Base-by-base conservation (phyloP, 129 eudicot species). In the Ambrosia trifida region DNA sequence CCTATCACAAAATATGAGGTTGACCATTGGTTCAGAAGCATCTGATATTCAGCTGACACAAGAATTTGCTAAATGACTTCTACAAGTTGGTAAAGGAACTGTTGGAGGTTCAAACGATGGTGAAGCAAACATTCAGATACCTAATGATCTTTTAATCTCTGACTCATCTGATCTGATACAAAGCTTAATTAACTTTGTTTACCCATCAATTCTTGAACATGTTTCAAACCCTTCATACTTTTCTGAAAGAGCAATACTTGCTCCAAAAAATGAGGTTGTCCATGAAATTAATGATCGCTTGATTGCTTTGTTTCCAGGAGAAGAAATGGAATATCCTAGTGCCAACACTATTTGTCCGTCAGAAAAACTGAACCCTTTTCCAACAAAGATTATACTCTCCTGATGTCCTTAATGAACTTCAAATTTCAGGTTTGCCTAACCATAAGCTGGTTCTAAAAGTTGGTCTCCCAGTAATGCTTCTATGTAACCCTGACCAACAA, bases 171-270 rank as follows among this genome's bases (percentile, higher is more conserved):
- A 68, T 46, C 75, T 70, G 0, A 13, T 68, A 6, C 36, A n/a
- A 13, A 5, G 69, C 0, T 38, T 76, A 1, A 66, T 76, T 8
- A 10, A 41, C 1, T 17, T 14, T 10, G 44, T 52, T 2, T 76
- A 76, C 7, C 80, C 74, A 1, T 20, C 41, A 7, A 2, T 76
- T 5, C 9, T 38, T 5, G 11, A 56, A 9, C 40, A 53, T 7
- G 5, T 52, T 9, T 1, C 2, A 3, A 46, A 67, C 6, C 14
- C 57, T 0, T 4, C 7, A 1, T 70, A 47, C 13, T 71, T 78
- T 14, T 72, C 64, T 63, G 68, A 71, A 12, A 47, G 72, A 35
- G 75, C 82, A 0, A 78, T 78, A 3, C 46, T 78, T 2, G 65
- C 56, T 32, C 82, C 65, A 2, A 78, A 71, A 3, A 64, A 45